phyloP scores from a whole-genome alignment of 1,139 yeast genomes.

The Pichia terricola region DNA sequence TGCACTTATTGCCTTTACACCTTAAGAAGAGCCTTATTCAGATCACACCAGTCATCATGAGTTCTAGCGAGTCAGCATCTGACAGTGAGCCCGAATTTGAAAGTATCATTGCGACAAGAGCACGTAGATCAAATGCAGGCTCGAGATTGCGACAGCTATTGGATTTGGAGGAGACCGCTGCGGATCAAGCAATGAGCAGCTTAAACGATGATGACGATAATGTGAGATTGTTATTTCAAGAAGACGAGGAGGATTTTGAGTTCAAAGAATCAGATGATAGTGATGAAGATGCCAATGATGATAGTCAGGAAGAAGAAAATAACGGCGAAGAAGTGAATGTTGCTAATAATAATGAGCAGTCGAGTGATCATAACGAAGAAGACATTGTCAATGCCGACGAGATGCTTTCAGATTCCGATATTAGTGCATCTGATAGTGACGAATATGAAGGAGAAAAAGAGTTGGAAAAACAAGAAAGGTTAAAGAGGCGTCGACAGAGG shows the following conservation, averaged over 20 bases:
- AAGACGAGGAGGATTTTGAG: constrained; percentile 77
- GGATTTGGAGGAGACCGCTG: constrained; percentile 50
- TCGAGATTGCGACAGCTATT: constrained; percentile 66
- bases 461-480: constrained; percentile 42
- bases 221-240: constrained; percentile 67
- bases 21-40: no score
- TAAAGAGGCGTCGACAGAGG: constrained; percentile 33
- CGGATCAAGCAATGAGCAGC: constrained; percentile 23
- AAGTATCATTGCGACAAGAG: constrained; percentile 58
- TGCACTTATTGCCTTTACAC: no score
- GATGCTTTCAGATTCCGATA: constrained; percentile 39
- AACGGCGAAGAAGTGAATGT: constrained; percentile 4
- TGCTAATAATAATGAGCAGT: neutral
- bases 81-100: constrained; percentile 26
- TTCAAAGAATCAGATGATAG: constrained; percentile 33
- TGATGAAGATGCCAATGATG: constrained; percentile 19
- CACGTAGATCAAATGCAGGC: constrained; percentile 85
- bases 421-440: constrained; percentile 30
- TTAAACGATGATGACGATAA: constrained; percentile 60
- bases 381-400: constrained; percentile 26
- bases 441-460: constrained; percentile 63
- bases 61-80: neutral
- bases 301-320: constrained; percentile 14
- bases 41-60: no score
- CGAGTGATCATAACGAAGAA: constrained; percentile 19